Evolutionary conservation across 495 filamentous ascomycete species (phyloP).

Genomic region (Ramalina intermedia): DNA sequence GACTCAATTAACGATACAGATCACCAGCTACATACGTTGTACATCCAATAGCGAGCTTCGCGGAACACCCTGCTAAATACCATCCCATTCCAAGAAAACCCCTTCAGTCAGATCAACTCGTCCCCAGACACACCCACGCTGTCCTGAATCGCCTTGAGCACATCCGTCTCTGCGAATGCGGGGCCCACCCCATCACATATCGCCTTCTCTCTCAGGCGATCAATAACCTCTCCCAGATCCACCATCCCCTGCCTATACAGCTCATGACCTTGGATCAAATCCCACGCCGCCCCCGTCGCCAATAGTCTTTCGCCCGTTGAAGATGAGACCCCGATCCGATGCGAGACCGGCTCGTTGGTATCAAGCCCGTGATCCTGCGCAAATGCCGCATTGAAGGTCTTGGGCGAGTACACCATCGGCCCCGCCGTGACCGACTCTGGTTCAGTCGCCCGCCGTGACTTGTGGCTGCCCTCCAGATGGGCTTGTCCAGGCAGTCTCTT

Average conservation of each 20-base stretch:
- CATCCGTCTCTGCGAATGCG: constrained; percentile 67
- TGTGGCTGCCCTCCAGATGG: constrained; percentile 6
- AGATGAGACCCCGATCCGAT: constrained; percentile 52
- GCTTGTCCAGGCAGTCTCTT: constrained; percentile 19
- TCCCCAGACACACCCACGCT: constrained; percentile 60
- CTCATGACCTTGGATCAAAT: constrained; percentile 72
- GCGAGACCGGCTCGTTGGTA: constrained; percentile 29
- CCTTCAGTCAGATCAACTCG: constrained; percentile 46
- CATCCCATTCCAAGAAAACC: constrained; percentile 1
- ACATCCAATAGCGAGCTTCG: too few species aligned
- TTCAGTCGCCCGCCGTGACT: constrained; percentile 14
- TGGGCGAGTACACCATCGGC: constrained; percentile 60
- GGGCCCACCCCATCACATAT: constrained; percentile 85
- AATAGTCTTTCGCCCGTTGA: constrained; percentile 62
- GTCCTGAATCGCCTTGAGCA: constrained; percentile 62
- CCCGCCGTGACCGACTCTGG: constrained; percentile 27
- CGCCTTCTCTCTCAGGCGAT: constrained; percentile 57
- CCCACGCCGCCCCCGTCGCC: constrained; percentile 75
- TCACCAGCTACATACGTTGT: too few species aligned
- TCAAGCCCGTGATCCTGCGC: constrained; percentile 20
- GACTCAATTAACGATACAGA: too few species aligned
- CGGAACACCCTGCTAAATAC: constrained; percentile 6
- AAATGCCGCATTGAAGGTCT: constrained; percentile 46
- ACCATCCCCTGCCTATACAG: constrained; percentile 69
- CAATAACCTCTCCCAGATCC: constrained; percentile 66